Conservation (phyloP, 78 protist species). For the Protostelium mycophagum region DNA sequence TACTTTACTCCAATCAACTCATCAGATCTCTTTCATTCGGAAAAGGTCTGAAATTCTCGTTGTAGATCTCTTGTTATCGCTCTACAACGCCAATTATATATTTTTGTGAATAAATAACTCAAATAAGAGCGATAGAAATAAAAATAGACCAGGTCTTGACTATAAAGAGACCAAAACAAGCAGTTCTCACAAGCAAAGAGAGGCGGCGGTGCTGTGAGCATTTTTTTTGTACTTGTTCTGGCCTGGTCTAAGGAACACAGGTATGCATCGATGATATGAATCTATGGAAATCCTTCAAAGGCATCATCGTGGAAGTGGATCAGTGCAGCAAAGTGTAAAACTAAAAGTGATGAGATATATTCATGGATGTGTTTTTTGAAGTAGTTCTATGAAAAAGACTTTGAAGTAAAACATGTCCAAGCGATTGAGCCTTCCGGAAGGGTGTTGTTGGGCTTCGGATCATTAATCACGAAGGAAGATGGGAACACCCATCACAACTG, state of each 20-base stretch:
- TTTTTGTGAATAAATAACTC: not conserved
- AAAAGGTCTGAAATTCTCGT: not conserved
- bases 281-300: not conserved
- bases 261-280: not conserved
- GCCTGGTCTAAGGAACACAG: not conserved
- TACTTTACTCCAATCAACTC: not conserved
- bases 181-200: constrained; percentile 48
- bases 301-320: not conserved
- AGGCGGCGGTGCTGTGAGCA: constrained; percentile 70
- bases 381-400: no score
- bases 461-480: no score
- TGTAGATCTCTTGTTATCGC: not conserved
- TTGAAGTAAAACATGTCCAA: no score
- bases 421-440: no score
- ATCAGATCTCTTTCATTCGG: not conserved
- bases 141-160: not conserved
- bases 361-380: no score
- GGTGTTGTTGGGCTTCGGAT: no score
- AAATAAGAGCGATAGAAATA: not conserved
- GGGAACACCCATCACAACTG: no score
- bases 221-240: not conserved
- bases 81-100: not conserved
- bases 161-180: constrained; percentile 72
- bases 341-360: no score
- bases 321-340: no score